Conservation (phyloP, 1,284 basidiomycete species). For the Heterobasidion irregulare region DNA sequence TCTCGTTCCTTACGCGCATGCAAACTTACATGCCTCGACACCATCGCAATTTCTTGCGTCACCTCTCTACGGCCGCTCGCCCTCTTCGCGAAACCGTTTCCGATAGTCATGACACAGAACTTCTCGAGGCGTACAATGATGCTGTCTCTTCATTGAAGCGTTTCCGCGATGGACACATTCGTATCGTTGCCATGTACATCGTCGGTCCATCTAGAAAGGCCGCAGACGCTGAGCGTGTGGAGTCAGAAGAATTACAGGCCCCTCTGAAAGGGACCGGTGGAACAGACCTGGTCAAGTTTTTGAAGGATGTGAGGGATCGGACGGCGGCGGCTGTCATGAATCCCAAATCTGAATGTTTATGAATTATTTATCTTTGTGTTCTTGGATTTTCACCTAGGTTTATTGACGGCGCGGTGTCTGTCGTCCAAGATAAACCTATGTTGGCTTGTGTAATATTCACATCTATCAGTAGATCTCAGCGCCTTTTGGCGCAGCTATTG, state of each 20-base stretch:
- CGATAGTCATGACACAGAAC: slow-evolving; percentile 15
- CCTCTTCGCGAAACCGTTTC: slow-evolving; percentile 47
- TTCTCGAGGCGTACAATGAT: slow-evolving; percentile 64
- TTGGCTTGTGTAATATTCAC: too few relatives aligned
- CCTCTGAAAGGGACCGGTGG: slow-evolving; percentile 77
- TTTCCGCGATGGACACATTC: slow-evolving; percentile 85
- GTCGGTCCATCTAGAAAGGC: slow-evolving; percentile 52
- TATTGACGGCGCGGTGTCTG: too few relatives aligned
- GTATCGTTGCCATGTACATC: slow-evolving; percentile 81
- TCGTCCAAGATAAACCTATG: too few relatives aligned
- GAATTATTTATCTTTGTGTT: not conserved
- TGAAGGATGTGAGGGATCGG: slow-evolving; percentile 73
- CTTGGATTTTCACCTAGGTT: not conserved
- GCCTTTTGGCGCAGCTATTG: too few relatives aligned
- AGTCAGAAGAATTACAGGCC: slow-evolving; percentile 13
- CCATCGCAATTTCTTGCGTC: slow-evolving; percentile 83
- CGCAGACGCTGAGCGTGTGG: slow-evolving; percentile 11
- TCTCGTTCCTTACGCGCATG: slow-evolving; percentile 73
- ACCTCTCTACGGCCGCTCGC: slow-evolving; percentile 60
- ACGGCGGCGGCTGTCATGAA: slow-evolving; percentile 40
- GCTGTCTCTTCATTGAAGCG: slow-evolving; percentile 69
- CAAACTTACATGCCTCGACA: slow-evolving; percentile 86
- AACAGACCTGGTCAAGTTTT: slow-evolving; percentile 73
- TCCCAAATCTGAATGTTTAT: not conserved
- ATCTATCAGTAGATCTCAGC: too few relatives aligned